Evolutionary conservation across 305 asterid species (phyloP).

Genomic region (Nicotiana rustica): DNA sequence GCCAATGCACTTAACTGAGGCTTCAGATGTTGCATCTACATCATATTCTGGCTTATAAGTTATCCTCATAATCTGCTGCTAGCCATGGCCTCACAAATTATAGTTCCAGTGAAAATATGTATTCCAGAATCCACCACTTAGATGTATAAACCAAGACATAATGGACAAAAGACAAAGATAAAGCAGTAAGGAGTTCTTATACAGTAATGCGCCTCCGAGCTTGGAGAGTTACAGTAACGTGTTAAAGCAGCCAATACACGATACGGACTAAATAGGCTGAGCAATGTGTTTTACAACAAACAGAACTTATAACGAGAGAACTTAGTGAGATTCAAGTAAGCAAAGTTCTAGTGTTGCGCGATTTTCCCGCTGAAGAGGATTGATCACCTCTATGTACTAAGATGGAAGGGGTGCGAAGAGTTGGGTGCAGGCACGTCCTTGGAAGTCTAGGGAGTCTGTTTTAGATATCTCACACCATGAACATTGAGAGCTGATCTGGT

Average conservation of each 20-base stretch:
- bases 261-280: neutral
- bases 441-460: neutral
- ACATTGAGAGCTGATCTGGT: neutral
- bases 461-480: neutral
- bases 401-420: neutral
- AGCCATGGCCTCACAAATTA: neutral
- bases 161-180: neutral
- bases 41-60: neutral
- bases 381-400: neutral
- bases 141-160: neutral
- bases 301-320: slow-evolving; percentile 1
- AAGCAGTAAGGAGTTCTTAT: neutral
- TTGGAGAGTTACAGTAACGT: slow-evolving; percentile 6
- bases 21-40: neutral
- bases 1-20: neutral
- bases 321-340: neutral
- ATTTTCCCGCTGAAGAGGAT: neutral
- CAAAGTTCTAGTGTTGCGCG: neutral
- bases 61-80: neutral
- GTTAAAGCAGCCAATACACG: neutral
- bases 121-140: neutral
- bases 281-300: neutral
- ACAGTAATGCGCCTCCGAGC: neutral
- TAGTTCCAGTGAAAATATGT: neutral
- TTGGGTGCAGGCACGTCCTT: neutral